Evolutionary conservation across 192 early-diverging fungal species (phyloP).

Genomic region (Backusella sp.): DNA sequence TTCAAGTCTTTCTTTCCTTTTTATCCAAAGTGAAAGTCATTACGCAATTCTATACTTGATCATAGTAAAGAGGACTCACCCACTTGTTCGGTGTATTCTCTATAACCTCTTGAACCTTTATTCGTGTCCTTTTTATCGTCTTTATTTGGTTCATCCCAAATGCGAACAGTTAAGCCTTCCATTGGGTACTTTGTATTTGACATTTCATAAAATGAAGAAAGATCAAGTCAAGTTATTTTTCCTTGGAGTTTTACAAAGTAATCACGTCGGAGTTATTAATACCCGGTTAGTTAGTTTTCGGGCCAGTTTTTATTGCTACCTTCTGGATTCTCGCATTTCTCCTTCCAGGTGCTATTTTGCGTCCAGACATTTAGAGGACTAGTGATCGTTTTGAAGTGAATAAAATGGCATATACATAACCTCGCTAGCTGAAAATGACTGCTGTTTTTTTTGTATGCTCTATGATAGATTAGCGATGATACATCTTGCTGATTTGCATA

Average conservation of each 20-base stretch:
- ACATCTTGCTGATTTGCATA: not conserved
- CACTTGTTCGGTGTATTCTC: slow-evolving; percentile 8
- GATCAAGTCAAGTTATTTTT: too few relatives aligned
- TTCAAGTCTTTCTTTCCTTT: slow-evolving; percentile 3
- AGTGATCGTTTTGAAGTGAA: not conserved
- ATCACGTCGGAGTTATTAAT: too few relatives aligned
- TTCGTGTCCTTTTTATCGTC: not conserved
- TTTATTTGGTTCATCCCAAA: not conserved
- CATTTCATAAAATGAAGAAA: not conserved
- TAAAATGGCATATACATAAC: not conserved
- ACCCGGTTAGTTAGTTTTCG: too few relatives aligned
- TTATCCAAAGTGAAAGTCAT: not conserved
- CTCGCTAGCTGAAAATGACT: not conserved
- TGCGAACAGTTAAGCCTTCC: slow-evolving; percentile 10
- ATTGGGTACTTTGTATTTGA: slow-evolving; percentile 7
- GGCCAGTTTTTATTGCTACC: not conserved
- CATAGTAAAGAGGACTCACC: not conserved
- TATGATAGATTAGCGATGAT: not conserved
- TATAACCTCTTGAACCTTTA: slow-evolving; percentile 11
- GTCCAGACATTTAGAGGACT: not conserved
- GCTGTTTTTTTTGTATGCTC: not conserved
- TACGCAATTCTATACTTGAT: not conserved
- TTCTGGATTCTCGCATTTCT: not conserved
- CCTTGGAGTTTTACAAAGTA: too few relatives aligned
- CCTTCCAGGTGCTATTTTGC: not conserved